These are phyloP conservation scores for Apiospora arundinis DNA, from an alignment of 2,329 filamentous ascomycete genomes.

Conservation along the genomic window DNA sequence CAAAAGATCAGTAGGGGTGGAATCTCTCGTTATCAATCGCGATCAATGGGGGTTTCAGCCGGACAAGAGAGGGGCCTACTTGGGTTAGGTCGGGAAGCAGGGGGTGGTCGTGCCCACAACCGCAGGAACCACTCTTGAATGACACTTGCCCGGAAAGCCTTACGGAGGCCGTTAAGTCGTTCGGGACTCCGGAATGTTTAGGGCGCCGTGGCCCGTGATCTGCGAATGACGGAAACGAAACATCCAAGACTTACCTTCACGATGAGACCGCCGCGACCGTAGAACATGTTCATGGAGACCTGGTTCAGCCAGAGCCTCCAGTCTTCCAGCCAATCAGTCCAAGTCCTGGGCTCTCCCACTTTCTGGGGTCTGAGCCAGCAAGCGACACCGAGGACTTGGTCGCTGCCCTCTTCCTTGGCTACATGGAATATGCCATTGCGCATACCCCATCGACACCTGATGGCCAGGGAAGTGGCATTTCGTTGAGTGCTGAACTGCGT, in stretches of 20 bases:
- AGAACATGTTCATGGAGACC: conserved; percentile 69
- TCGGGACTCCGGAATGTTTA: neutral
- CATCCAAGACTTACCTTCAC: conserved; percentile 51
- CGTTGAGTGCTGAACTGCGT: conserved; percentile 64
- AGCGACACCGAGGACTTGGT: conserved; percentile 70
- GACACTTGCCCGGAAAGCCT: neutral
- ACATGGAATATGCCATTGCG: conserved; percentile 73
- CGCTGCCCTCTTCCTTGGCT: conserved; percentile 62
- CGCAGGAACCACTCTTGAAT: neutral
- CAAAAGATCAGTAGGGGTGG: conserved; percentile 8
- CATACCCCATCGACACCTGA: conserved; percentile 75
- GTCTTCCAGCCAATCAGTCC: conserved; percentile 66
- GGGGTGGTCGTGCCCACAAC: neutral
- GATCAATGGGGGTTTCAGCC: conserved; percentile 11
- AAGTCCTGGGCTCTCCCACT: conserved; percentile 55
- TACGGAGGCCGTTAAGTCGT: neutral
- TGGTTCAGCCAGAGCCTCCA: conserved; percentile 73
- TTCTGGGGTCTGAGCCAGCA: conserved; percentile 72
- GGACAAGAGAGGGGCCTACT: neutral
- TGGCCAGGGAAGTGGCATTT: conserved; percentile 67
- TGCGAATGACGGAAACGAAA: conserved; percentile 7
- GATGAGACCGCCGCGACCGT: conserved; percentile 72
- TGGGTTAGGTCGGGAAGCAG: neutral
- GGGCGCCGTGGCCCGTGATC: neutral
- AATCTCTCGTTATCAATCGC: neutral